phyloP scores from a whole-genome alignment of 2,329 filamentous ascomycete genomes.

The Karstenula rhodostoma region DNA sequence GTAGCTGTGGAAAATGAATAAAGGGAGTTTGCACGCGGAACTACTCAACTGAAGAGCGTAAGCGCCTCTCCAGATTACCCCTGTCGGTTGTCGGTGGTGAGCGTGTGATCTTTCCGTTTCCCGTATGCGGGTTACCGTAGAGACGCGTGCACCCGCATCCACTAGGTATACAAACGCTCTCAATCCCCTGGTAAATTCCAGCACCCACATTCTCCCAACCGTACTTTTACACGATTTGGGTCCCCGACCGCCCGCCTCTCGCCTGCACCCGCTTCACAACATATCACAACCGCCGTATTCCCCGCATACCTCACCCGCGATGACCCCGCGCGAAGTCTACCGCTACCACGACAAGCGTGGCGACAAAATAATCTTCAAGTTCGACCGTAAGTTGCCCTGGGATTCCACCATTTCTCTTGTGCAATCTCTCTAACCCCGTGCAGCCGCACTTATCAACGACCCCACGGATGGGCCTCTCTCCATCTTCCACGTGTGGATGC shows the following conservation, averaged over 20 bases:
- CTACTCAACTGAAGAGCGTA: not conserved
- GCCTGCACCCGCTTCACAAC: not conserved
- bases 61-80: not conserved
- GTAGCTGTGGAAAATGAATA: no score
- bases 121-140: slow-evolving; percentile 8
- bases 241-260: not conserved
- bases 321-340: slow-evolving; percentile 22
- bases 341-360: slow-evolving; percentile 24
- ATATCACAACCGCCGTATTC: not conserved
- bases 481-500: slow-evolving; percentile 22
- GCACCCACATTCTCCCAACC: not conserved
- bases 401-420: not conserved
- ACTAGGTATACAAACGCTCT: slow-evolving; percentile 1
- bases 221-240: not conserved
- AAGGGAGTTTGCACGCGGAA: no score
- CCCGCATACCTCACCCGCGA: not conserved
- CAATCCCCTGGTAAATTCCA: not conserved
- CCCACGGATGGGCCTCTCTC: slow-evolving; percentile 19
- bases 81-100: not conserved
- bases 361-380: slow-evolving; percentile 27
- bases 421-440: not conserved
- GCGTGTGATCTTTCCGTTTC: not conserved
- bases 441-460: slow-evolving; percentile 15
- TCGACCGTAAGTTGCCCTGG: slow-evolving; percentile 18
- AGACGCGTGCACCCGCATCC: not conserved